Percentiles rank a stretch among this genome's conserved stretches.
Conservation (phyloP, 495 filamentous ascomycete species). For the Wilcoxina mikolae region DNA sequence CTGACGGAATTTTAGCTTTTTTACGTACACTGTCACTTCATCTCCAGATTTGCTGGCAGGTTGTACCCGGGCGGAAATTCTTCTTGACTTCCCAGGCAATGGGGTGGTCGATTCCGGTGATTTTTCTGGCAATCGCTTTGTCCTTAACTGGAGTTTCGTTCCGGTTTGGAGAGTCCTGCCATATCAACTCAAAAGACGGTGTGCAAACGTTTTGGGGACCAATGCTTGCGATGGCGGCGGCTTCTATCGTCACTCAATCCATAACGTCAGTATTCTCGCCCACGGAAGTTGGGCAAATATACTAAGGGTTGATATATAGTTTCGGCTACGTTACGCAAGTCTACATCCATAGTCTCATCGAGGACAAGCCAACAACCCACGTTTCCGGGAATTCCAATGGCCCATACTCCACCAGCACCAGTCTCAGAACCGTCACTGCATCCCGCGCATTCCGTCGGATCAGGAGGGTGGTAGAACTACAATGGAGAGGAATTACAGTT, state of each 20-base stretch:
- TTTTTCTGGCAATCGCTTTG: slow-evolving; percentile 58
- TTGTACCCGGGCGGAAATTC: slow-evolving; percentile 73
- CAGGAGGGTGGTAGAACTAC: slow-evolving; percentile 69
- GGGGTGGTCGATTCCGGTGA: slow-evolving; percentile 69
- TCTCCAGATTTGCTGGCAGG: slow-evolving; percentile 94
- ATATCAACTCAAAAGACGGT: slow-evolving; percentile 74
- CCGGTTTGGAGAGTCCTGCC: slow-evolving; percentile 77
- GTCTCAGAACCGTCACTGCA: slow-evolving; percentile 68
- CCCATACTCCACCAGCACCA: slow-evolving; percentile 64
- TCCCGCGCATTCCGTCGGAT: slow-evolving; percentile 78
- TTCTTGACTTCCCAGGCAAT: slow-evolving; percentile 70
- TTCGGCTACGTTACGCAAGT: slow-evolving; percentile 91
- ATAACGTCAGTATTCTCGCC: slow-evolving; percentile 31
- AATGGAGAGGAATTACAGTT: slow-evolving; percentile 83
- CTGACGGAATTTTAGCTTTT: slow-evolving; percentile 42
- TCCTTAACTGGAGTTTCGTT: slow-evolving; percentile 84
- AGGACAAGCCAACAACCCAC: slow-evolving; percentile 45
- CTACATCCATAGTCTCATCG: slow-evolving; percentile 69
- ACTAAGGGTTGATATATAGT: slow-evolving; percentile 36
- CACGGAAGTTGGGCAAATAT: too few relatives aligned
- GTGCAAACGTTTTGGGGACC: slow-evolving; percentile 83
- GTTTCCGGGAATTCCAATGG: slow-evolving; percentile 54
- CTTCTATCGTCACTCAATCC: slow-evolving; percentile 64
- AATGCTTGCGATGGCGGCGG: slow-evolving; percentile 59
- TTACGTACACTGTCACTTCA: slow-evolving; percentile 82